Conservation (phyloP, 163 green algal genomes). For the Scenedesmus sp. region DNA sequence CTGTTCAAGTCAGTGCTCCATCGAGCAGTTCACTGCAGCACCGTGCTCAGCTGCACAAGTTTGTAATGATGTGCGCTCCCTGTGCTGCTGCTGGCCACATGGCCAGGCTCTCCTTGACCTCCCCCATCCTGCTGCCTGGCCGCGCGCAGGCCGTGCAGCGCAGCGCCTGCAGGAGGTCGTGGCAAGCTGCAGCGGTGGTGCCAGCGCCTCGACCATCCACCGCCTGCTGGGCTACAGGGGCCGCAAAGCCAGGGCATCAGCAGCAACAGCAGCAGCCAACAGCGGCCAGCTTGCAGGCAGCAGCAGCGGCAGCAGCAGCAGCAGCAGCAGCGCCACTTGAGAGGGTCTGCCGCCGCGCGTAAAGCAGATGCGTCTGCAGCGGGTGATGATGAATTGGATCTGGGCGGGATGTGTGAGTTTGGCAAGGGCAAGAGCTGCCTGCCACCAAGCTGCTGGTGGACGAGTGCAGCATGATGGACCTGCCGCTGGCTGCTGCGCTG, state of each 20-base stretch:
- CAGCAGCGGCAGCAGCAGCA: neutral
- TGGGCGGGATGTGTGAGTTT: conserved; percentile 23
- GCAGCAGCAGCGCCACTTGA: conserved; percentile 23
- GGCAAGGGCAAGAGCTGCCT: neutral
- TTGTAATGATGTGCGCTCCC: too few relatives aligned
- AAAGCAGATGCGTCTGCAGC: neutral
- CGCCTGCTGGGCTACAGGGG: conserved; percentile 78
- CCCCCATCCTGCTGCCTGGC: neutral
- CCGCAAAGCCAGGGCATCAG: neutral
- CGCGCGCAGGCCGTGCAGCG: conserved; percentile 81
- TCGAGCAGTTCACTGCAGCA: too few relatives aligned
- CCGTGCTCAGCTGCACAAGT: too few relatives aligned
- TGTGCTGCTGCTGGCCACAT: too few relatives aligned
- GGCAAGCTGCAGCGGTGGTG: neutral
- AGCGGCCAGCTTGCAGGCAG: neutral
- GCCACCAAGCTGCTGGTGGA: conserved; percentile 80
- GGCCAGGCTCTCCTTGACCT: too few relatives aligned
- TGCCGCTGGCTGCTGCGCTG: conserved; percentile 81
- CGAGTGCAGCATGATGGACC: conserved; percentile 90
- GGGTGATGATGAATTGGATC: neutral
- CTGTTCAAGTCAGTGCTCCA: too few relatives aligned
- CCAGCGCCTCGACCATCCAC: conserved; percentile 81
- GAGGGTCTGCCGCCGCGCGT: neutral
- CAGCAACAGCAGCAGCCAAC: neutral
- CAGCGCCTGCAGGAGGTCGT: conserved; percentile 76